Evolutionary conservation across 176 grass and related monocot genomes (phyloP).

Genomic region (Canna indica): DNA sequence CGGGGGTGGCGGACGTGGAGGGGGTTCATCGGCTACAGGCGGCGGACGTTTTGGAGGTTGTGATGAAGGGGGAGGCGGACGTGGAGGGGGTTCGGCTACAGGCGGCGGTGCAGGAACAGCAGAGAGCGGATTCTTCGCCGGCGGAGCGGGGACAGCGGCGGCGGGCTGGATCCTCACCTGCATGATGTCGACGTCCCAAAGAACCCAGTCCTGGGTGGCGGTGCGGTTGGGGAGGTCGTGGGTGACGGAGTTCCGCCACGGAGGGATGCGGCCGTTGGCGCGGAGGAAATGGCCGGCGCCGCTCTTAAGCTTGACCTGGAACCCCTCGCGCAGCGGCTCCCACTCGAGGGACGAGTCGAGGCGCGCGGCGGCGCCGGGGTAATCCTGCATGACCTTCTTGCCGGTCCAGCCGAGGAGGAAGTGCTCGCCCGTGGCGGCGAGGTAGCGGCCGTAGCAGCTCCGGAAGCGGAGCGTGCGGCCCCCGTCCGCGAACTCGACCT

Average conservation of each 20-base stretch:
- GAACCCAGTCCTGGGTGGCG: slow-evolving; percentile 56
- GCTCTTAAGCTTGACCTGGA: slow-evolving; percentile 38
- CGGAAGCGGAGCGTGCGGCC: background rate
- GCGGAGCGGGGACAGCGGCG: background rate
- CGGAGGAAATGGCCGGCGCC: slow-evolving; percentile 64
- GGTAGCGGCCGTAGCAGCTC: slow-evolving; percentile 15
- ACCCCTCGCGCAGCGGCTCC: slow-evolving; percentile 39
- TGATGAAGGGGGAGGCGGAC: background rate
- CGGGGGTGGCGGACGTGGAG: background rate
- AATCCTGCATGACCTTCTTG: slow-evolving; percentile 19
- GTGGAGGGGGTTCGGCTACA: no score
- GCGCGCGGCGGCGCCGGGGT: background rate
- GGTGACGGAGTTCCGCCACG: slow-evolving; percentile 63
- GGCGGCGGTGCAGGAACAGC: background rate
- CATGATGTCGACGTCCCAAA: slow-evolving; percentile 75
- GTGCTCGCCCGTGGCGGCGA: slow-evolving; percentile 8
- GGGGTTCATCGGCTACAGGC: background rate
- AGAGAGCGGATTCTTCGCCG: background rate
- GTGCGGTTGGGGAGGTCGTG: slow-evolving; percentile 51
- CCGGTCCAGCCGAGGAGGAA: slow-evolving; percentile 20
- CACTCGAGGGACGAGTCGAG: slow-evolving; percentile 16
- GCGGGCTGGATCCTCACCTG: slow-evolving; percentile 13
- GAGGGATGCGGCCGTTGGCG: slow-evolving; percentile 53
- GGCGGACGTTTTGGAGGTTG: no score
- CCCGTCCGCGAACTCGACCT: background rate